These are phyloP conservation scores for Phytophthora sp. DNA, from an alignment of 352 stramenopile genomes.

Conservation along the genomic window DNA sequence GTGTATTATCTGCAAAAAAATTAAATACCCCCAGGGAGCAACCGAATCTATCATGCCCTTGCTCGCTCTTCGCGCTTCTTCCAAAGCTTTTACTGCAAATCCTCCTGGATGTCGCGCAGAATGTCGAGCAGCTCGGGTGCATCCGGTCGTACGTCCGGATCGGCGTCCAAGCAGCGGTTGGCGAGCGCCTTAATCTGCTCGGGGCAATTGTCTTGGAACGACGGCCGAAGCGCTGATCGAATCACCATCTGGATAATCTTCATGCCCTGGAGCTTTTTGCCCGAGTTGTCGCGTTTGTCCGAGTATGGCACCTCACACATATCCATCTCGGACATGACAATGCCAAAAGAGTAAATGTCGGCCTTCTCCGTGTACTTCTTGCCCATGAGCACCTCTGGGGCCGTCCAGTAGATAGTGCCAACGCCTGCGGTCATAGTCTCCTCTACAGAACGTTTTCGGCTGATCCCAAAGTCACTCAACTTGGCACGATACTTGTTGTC, in stretches of 20 bases:
- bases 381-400: conserved; percentile 76
- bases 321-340: conserved; percentile 87
- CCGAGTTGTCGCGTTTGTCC: conserved; percentile 69
- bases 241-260: conserved; percentile 87
- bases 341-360: conserved; percentile 86
- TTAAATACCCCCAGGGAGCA: conserved; percentile 38
- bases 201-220: conserved; percentile 60
- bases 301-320: conserved; percentile 80
- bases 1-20: conserved; percentile 35
- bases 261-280: conserved; percentile 80
- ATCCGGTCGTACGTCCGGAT: conserved; percentile 69
- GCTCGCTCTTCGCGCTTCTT: conserved; percentile 24
- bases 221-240: conserved; percentile 60
- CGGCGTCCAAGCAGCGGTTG: conserved; percentile 66
- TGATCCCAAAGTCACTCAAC: conserved; percentile 80
- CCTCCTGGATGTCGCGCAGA: conserved; percentile 39
- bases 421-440: conserved; percentile 85
- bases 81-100: conserved; percentile 39
- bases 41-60: conserved; percentile 25
- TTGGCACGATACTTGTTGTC: conserved; percentile 57
- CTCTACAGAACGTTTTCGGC: conserved; percentile 68
- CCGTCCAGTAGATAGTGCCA: conserved; percentile 86
- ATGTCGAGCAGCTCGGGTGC: conserved; percentile 45
- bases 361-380: conserved; percentile 84
- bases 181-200: conserved; percentile 58